Evolutionary conservation across 768 basidiomycete species (phyloP).

Genomic region (Hericium rajendrae): DNA sequence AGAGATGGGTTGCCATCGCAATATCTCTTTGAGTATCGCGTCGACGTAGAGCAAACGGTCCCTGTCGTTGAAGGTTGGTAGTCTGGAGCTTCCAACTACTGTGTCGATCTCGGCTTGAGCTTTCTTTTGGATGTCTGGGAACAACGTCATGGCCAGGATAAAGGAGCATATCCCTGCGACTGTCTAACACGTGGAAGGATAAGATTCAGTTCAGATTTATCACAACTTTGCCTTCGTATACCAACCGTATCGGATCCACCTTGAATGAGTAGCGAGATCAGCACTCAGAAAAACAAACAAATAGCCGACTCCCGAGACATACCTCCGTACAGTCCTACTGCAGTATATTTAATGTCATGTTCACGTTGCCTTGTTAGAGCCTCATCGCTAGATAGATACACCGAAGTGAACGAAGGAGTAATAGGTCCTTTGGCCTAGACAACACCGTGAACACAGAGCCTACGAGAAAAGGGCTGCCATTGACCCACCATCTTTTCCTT

Average conservation of each 20-base stretch:
- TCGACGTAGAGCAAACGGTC: slow-evolving; percentile 16
- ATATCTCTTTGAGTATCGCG: slow-evolving; percentile 19
- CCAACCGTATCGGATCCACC: slow-evolving; percentile 2
- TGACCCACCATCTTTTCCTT: neutral
- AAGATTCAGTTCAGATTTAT: neutral
- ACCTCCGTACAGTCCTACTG: neutral
- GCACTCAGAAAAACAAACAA: neutral
- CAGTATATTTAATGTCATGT: neutral
- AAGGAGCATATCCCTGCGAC: slow-evolving; percentile 4
- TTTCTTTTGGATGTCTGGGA: slow-evolving; percentile 16
- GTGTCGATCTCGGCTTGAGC: slow-evolving; percentile 21
- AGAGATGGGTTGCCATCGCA: slow-evolving; percentile 19
- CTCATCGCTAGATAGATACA: neutral
- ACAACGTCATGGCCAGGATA: slow-evolving; percentile 17
- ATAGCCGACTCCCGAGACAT: neutral
- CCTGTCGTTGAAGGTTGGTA: slow-evolving; percentile 17
- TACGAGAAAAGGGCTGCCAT: too few relatives aligned
- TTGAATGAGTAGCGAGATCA: neutral
- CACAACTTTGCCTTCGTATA: neutral
- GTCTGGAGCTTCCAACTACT: slow-evolving; percentile 17
- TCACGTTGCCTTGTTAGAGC: neutral
- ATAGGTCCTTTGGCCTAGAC: neutral
- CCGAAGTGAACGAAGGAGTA: neutral
- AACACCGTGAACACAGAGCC: too few relatives aligned
- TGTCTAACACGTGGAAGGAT: neutral